Evolutionary conservation across 345 rosid species (phyloP), one percentile per base, ranked within the genome.

Genomic region (Populus davidiana): DNA sequence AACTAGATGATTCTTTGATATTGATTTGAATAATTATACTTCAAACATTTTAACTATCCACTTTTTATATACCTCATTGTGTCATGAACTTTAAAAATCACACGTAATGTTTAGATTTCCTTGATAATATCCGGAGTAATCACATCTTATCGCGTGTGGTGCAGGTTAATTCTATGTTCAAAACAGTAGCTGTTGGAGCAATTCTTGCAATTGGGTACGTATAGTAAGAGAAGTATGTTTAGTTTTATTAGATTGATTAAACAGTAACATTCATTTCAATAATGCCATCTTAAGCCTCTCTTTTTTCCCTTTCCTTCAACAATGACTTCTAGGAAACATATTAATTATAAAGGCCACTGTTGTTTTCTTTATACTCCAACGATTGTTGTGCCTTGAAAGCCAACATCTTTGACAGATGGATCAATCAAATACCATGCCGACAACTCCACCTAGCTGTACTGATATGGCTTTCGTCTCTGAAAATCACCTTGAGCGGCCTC

Each of bases 371-470:
- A 84, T 33, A 70, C 76, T 73, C 77, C 84, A 69, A 80, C 81
- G 44, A 86, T 73, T 52, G 80, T 33, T 14, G 89, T 77, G 66
- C 78, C 2, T 89, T 86, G 90, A 33, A 85, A 84, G 54, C 89
- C 83, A 14, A 84, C 73, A 8, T 83, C 81, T 79, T 80, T 81
- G 39, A 36, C 87, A 11, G 49, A 5, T 52, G 77, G 81, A 73
- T 85, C 87, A 2, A 84, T 74, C 66, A 88, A 47, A 79, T 56
- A 86, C 83, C 80, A 90, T 81, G 72, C 93, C 89, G 17, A 80
- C 86, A 25, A 88, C 88, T 38, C 89, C 85, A 6, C 81, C 85
- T 62, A 81, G 71, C 49, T 76, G 81, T 59, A 88, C 56, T 36
- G 71, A 8, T 33, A 67, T 5, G 49, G 81, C 72, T 85, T 89